phyloP scores from a whole-genome alignment of 345 rosid genomes.

The thale cress (Arabidopsis thaliana) region TAIR10.1 NC_003075.7:13490501-13491000 shows the following conservation, averaged over 20 bases:
- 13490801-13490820: slow-evolving; percentile 38
- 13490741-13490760: slow-evolving; percentile 11
- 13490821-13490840: slow-evolving; percentile 36
- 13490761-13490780: slow-evolving; percentile 17
- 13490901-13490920: slow-evolving; percentile 47
- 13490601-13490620: slow-evolving; percentile 42
- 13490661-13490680: slow-evolving; percentile 16
- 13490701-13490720: slow-evolving; percentile 24
- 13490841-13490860: slow-evolving; percentile 17
- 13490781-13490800: slow-evolving; percentile 32
- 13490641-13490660: slow-evolving; percentile 14
- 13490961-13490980: slow-evolving; percentile 40
- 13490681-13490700: slow-evolving; percentile 34
- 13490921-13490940: slow-evolving; percentile 49
- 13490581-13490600: slow-evolving; percentile 29
- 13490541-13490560: background rate
- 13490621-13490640: slow-evolving; percentile 38
- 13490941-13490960: slow-evolving; percentile 42
- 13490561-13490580: slow-evolving; percentile 14
- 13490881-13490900: slow-evolving; percentile 35
- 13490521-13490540: slow-evolving; percentile 21
- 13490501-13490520: slow-evolving; percentile 35
- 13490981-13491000: slow-evolving; percentile 34
- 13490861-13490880: slow-evolving; percentile 16
- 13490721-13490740: slow-evolving; percentile 28